phyloP scores from a whole-genome alignment of 129 eudicot genomes.

The Sambucus nigra region DNA sequence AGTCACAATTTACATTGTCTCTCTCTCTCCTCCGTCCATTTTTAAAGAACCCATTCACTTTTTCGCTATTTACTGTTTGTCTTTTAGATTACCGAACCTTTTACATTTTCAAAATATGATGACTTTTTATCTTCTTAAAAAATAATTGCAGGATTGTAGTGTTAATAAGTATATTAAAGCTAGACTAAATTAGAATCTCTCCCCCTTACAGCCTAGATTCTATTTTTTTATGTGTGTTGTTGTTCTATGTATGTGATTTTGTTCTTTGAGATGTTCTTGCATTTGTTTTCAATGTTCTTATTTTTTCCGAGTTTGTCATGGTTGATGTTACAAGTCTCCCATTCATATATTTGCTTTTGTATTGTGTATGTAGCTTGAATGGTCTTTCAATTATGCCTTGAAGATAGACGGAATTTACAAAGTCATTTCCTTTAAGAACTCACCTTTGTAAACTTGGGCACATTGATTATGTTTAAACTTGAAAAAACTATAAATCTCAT shows the following conservation, averaged over 20 bases:
- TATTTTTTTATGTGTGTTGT: neutral
- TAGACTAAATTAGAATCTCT: too few relatives aligned
- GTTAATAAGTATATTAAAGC: too few relatives aligned
- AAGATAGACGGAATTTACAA: slow-evolving; percentile 27
- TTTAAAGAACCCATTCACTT: too few relatives aligned
- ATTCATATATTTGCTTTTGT: slow-evolving; percentile 6
- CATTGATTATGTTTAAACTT: slow-evolving; percentile 29
- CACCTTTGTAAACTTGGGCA: slow-evolving; percentile 44
- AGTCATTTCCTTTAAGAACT: slow-evolving; percentile 46
- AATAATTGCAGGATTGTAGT: too few relatives aligned
- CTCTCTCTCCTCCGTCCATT: too few relatives aligned
- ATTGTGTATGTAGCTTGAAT: slow-evolving; percentile 19
- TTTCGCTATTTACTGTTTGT: too few relatives aligned
- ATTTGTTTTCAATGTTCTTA: neutral
- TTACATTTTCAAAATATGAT: too few relatives aligned
- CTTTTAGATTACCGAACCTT: too few relatives aligned
- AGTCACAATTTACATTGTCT: too few relatives aligned
- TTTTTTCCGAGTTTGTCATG: neutral
- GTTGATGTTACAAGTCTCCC: slow-evolving; percentile 14
- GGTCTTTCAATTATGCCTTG: slow-evolving; percentile 18
- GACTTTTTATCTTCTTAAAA: too few relatives aligned
- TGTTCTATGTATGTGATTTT: neutral
- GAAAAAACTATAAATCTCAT: slow-evolving; percentile 74
- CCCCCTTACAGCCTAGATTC: too few relatives aligned
- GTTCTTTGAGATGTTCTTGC: neutral